Percentiles rank a stretch among this genome's conserved stretches.
Conservation (phyloP, 2,329 filamentous ascomycete genomes). For the Neoscytalidium dimidiatum region DNA sequence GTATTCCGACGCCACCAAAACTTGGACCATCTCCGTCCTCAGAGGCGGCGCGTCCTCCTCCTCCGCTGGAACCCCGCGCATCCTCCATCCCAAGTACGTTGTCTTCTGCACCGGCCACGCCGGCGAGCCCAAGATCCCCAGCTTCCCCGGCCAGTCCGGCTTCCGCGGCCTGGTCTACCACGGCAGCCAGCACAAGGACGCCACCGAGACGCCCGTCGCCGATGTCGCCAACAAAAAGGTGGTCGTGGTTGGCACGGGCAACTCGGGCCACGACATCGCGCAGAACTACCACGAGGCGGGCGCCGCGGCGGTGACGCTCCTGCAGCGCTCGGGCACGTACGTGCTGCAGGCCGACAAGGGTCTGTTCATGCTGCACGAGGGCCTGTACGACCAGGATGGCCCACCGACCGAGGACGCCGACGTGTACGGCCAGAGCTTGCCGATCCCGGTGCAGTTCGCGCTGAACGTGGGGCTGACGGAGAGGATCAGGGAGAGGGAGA, state of each 20-base stretch:
- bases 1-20: constrained; percentile 52
- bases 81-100: constrained; percentile 62
- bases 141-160: constrained; percentile 49
- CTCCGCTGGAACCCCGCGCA: constrained; percentile 46
- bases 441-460: constrained; percentile 62
- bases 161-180: constrained; percentile 66
- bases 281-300: constrained; percentile 69
- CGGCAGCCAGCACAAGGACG: constrained; percentile 29
- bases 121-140: constrained; percentile 60
- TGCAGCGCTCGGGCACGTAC: constrained; percentile 67
- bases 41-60: constrained; percentile 40
- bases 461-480: constrained; percentile 53
- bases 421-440: constrained; percentile 58
- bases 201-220: constrained; percentile 56
- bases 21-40: constrained; percentile 59
- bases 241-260: constrained; percentile 68
- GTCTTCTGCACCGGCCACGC: constrained; percentile 70
- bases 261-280: constrained; percentile 69
- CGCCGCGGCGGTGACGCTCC: constrained; percentile 65
- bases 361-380: constrained; percentile 52
- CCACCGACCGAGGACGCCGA: constrained; percentile 69
- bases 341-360: constrained; percentile 61
- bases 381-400: constrained; percentile 48
- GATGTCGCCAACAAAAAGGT: constrained; percentile 58
- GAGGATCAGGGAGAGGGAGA: constrained; percentile 32